Base-by-base conservation (phyloP, 768 basidiomycete genomes). In the Mrakia frigida region DNA sequence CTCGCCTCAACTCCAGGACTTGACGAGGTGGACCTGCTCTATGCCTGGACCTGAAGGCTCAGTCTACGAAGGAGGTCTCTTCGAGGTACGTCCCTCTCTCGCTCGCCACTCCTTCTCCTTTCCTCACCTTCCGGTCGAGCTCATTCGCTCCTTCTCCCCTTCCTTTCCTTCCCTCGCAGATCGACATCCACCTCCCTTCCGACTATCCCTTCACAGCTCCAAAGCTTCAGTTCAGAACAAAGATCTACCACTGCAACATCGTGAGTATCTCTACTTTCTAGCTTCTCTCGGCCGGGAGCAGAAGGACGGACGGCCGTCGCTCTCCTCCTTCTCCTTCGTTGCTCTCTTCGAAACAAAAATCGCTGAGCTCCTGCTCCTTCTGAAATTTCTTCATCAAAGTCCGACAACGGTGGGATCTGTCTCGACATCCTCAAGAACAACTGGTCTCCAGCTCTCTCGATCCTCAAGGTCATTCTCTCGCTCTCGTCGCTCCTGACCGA, bases 391-490 rank as follows among this genome's bases (percentile, higher is more conserved):
- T 18, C 31, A 4, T 46, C 46, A 11, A 87, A 82, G 33, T 67
- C 74, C 35, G 60, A 60, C 60, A 71, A 21, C 72, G 77, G 79
- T 23, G 87, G 86, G 79, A 90, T 93, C 73, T 93, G 92, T 81
- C 91, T 94, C 79, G 92, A 97, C 84, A 93, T 96, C 70, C 87
- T 98, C 76, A 97, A 98, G 85, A 87, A 89, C 81, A 91, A 92
- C 80, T 98, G 94, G 94, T 94, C 92, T 1, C 94, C 94, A 10
- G 94, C 94, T 2, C 84, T 98, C 31, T 95, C 93, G 3, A 86
- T 98, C 68, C 94, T 92, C 87, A 97, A 98, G 85, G 92, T 96
- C 81, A 90, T 98, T 84, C 88, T 98, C 28, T 95, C 93, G 37
- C 87, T 98, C 6, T 95, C 93, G 0, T 95, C 93, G 0, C 88